Base-by-base conservation (phyloP, 306 rosid species). In the Myrica gale region DNA sequence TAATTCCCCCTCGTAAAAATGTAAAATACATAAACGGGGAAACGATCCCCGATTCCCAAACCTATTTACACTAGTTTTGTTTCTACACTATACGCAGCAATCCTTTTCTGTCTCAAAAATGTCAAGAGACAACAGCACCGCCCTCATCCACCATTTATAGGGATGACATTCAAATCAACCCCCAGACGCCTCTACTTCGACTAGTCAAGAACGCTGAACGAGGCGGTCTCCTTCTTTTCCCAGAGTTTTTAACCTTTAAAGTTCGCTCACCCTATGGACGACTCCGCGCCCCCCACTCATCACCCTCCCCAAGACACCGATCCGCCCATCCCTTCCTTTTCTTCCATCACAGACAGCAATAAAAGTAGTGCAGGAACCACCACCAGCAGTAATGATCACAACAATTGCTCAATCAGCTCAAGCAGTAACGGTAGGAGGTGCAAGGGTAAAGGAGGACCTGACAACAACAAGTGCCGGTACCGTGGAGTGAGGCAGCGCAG, bases 401-500 rank as follows among this genome's bases (percentile, higher is more conserved):
- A 45, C 2, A 57, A 0, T 13, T 39, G 9, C 48, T 39, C 17
- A 5, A 58, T 0, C 46, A 46, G 2, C 68, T 43, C 8, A 7
- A 73, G 2, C 39, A 55, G 20, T 20, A 68, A 6, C 6, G 65
- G 1, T 4, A 67, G 86, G 0, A 93, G 90, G 23, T 76, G 81
- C 42, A 89, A 87, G 51, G 97, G 97, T 45, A 92, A 92, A 83
- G 98, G 96, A 23, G 98, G 98, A 7, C 98, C 98, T 0, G 98
- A 95, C 79, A 95, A 95, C 83, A 90, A 84, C 84, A 95, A 92
- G 82, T 95, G 92, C 77, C 72, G 97, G 10, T 95, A 85, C 82
- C 97, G 97, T 1, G 98, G 98, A 0, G 97, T 95, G 9, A 81
- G 98, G 12, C 97, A 94, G 71, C 85, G 98, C 9, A 94, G 98